Evolutionary conservation across 1,284 basidiomycete genomes (phyloP).

Genomic region (Cryptococcus sp.): DNA sequence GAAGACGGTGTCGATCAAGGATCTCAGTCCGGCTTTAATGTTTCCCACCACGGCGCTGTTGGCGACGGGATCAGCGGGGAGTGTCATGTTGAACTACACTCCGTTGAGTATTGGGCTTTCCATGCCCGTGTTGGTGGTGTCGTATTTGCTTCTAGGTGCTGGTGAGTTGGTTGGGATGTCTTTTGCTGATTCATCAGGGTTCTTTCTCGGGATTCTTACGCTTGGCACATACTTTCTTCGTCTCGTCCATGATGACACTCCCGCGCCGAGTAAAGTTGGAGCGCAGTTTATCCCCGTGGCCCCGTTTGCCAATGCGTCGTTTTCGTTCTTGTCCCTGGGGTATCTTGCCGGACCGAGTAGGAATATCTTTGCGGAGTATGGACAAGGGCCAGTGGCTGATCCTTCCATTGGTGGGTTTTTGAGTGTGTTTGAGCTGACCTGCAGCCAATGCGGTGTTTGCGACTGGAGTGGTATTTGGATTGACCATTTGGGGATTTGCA

Average conservation of each 20-base stretch:
- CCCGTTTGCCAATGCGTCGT: constrained; percentile 12
- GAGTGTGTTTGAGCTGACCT: not conserved
- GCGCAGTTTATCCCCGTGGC: constrained; percentile 17
- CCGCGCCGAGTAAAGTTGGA: constrained; percentile 11
- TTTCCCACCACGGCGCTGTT: constrained; percentile 14
- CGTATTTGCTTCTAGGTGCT: constrained; percentile 16
- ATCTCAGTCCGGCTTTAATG: constrained; percentile 12
- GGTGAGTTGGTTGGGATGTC: constrained; percentile 5
- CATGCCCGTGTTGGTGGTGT: constrained; percentile 10
- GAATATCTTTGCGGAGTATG: constrained; percentile 9
- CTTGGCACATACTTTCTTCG: constrained; percentile 16
- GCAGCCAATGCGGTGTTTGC: constrained; percentile 14
- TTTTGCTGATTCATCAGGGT: constrained; percentile 3
- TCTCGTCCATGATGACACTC: constrained; percentile 16
- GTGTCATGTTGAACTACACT: constrained; percentile 15
- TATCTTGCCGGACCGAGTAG: constrained; percentile 14
- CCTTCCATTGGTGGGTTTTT: constrained; percentile 4
- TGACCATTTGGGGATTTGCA: constrained; percentile 17
- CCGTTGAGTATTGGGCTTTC: constrained; percentile 7
- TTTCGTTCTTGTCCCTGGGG: constrained; percentile 10
- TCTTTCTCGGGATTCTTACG: constrained; percentile 15
- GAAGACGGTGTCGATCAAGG: constrained; percentile 11
- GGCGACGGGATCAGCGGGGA: constrained; percentile 11
- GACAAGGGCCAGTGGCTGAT: constrained; percentile 8
- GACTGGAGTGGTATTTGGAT: constrained; percentile 8